Conservation (phyloP, 2,329 filamentous ascomycete species). For the Monilinia polystroma region DNA sequence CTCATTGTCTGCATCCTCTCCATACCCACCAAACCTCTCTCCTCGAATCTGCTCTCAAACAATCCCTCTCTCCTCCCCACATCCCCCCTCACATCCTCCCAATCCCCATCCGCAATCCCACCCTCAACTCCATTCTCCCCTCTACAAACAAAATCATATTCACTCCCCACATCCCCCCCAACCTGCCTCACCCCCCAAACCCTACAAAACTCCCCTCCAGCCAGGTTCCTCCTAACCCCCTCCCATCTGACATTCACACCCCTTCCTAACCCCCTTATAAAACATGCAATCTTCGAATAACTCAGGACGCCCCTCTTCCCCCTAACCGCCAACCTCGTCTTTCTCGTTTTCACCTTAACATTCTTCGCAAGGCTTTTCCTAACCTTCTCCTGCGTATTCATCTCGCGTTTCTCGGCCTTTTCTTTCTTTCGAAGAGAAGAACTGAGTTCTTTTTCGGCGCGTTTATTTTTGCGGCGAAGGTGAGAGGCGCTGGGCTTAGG, state of each 20-base stretch:
- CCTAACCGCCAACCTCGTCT: not conserved
- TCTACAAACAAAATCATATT: conserved; percentile 11
- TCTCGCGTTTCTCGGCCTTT: not conserved
- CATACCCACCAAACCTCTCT: not conserved
- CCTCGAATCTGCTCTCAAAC: not conserved
- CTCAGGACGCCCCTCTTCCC: conserved; percentile 1
- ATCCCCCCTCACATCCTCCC: not conserved
- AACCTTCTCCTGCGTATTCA: not conserved
- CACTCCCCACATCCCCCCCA: no score
- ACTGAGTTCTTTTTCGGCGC: not conserved
- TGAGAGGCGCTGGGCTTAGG: not conserved
- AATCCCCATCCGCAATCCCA: not conserved
- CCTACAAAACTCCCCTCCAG: not conserved
- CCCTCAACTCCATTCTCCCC: not conserved
- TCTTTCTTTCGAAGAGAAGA: not conserved
- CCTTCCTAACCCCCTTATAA: conserved; percentile 1
- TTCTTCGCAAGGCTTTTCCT: not conserved
- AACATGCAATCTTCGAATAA: not conserved
- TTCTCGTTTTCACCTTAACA: not conserved
- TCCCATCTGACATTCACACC: not conserved
- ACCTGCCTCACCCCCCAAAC: not conserved
- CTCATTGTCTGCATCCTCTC: not conserved
- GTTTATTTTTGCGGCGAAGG: not conserved
- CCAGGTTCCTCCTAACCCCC: not conserved
- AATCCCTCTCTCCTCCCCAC: not conserved